Evolutionary conservation across 352 stramenopile genomes (phyloP), one percentile per base, ranked within the genome.

Genomic region (Phytophthora podocarpi): DNA sequence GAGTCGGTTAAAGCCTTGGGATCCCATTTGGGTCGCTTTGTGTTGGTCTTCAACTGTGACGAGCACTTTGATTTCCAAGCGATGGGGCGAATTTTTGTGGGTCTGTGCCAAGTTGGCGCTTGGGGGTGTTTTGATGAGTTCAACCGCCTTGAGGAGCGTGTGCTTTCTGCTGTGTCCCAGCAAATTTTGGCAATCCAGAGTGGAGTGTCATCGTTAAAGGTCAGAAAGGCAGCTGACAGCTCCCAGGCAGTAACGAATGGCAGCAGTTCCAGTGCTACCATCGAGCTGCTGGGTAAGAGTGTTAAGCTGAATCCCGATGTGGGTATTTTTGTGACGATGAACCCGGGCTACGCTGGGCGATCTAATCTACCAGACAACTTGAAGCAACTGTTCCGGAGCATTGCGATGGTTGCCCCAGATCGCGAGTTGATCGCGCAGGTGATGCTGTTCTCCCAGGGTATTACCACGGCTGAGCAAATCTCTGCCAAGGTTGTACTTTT

Each of bases 111-210:
- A 90, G 97, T 99, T 37, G 97, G 98, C 45, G 98, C 97, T 27
- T 99, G 98, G 98, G 98, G 97, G 5, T 99, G 98, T 69, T 99
- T 99, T 66, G 98, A 99, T 78, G 98, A 99, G 71, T 99, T 99
- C 75, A 99, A 99, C 76, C 91, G 98, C 51, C 89, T 99, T 9
- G 96, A 99, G 73, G 98, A 99, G 70, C 86, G 97, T 28, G 99
- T 99, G 54, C 83, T 99, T 20, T 99, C 96, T 51, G 98, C 98
- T 30, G 98, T 99, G 4, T 99, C 97, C 36, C 97, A 99, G 79
- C 98, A 99, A 78, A 99, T 99, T 64, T 81, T 99, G 56, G 93
- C 97, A 0, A 99, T 99, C 72, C 98, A 99, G 78, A 96, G 91
- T 51, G 98, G 97, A 36, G 89, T 99, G 5, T 79, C 97, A 9